Evolutionary conservation across 139 green algal species (phyloP), one percentile per base, ranked within the genome.

Genomic region (Auxenochlorella protothecoides): DNA sequence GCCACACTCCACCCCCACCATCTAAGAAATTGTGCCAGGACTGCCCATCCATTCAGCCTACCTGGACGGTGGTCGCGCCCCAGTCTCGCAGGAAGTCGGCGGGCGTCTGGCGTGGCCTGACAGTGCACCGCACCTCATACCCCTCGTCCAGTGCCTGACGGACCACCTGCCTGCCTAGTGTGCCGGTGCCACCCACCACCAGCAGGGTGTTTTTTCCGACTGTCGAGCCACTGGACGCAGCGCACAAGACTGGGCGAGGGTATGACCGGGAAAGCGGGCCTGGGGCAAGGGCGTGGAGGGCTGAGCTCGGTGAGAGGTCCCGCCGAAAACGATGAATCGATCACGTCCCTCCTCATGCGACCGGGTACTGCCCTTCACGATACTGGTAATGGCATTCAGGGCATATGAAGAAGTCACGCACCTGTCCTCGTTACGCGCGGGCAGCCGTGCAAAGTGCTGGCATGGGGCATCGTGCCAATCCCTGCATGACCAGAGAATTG

Each of bases 11-110:
- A 44, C 27, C 27, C 27, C 27, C 27, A 44, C 1, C 27, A 44
- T 44, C 27, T 44, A 44, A 44, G 27, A 44, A 44, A 44, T 44
- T 44, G 27, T 44, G 27, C 27, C 27, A 44, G 27, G 27, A 44
- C 27, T 44, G 27, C 27, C 27, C 27, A 44, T 44, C 1, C 27
- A 44, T 44, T 44, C 27, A 44, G 27, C 1, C 27, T 44, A 89
- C 81, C 81, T 90, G 85, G 70, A 98, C 93, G 5, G 89, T 94
- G 51, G 87, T 95, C 8, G 95, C 95, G 52, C 95, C 95, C 95
- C 95, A 99, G 76, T 99, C 95, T 9, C 95, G 83, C 63, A 99
- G 82, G 77, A 99, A 99, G 79, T 99, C 95, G 54, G 95, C 95
- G 10, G 95, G 93, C 62, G 87, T 94, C 66, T 87, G 80, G 14